These are phyloP conservation scores for Yamadazyma sp. DNA, from an alignment of 1,139 yeast genomes.

Conservation along the genomic window DNA sequence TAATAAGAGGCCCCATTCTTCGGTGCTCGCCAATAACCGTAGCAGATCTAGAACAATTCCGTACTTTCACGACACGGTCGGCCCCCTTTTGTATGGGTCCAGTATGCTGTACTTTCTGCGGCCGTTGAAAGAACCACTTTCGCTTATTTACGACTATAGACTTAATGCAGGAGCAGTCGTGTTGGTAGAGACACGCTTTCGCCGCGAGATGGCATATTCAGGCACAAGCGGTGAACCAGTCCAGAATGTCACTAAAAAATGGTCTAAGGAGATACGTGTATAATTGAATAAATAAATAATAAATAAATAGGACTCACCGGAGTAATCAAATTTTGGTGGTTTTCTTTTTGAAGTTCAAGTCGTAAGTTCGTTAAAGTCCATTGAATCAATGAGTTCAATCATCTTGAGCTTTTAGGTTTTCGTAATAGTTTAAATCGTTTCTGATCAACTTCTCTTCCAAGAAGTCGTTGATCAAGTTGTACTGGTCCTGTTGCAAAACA, in stretches of 20 bases:
- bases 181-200: conserved; percentile 1
- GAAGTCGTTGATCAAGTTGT: conserved; percentile 42
- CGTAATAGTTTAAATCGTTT: conserved; percentile 37
- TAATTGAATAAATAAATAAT: conserved; percentile 3
- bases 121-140: background rate
- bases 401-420: conserved; percentile 13
- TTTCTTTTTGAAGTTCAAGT: background rate
- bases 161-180: background rate
- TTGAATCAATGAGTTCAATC: background rate
- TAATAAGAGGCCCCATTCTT: too few species aligned
- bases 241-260: too few species aligned
- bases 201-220: background rate
- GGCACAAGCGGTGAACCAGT: too few species aligned
- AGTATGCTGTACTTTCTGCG: too few species aligned
- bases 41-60: too few species aligned
- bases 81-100: too few species aligned
- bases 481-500: conserved; percentile 37
- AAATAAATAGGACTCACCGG: conserved; percentile 10
- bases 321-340: background rate
- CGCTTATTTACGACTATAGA: too few species aligned
- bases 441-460: conserved; percentile 41
- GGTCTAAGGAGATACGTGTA: too few species aligned
- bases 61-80: too few species aligned
- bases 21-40: too few species aligned
- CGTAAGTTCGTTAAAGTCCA: background rate